These are phyloP conservation scores for Fusarium anguioides DNA, from an alignment of 2,329 filamentous ascomycete genomes.

Conservation along the genomic window DNA sequence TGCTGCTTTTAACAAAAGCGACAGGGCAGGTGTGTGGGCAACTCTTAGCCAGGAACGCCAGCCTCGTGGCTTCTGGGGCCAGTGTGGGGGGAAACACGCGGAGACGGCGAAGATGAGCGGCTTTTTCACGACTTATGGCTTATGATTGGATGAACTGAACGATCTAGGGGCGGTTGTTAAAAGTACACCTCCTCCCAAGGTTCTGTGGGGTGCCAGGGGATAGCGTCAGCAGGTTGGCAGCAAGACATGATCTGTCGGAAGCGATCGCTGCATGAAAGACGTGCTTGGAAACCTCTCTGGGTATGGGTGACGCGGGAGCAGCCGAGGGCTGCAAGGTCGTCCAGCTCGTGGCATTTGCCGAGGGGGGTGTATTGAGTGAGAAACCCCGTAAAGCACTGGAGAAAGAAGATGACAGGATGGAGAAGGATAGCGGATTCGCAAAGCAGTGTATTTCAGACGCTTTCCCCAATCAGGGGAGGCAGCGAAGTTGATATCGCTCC, in stretches of 20 bases:
- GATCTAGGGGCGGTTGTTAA: conserved; percentile 52
- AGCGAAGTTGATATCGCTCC: conserved; percentile 45
- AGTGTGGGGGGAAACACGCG: conserved; percentile 38
- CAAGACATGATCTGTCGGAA: conserved; percentile 40
- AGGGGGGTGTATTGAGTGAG: conserved; percentile 41
- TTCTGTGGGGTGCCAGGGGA: conserved; percentile 43
- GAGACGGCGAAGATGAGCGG: conserved; percentile 42
- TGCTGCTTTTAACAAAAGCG: conserved; percentile 55
- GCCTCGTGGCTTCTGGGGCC: conserved; percentile 42
- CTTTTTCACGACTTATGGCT: conserved; percentile 61
- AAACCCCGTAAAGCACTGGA: conserved; percentile 35
- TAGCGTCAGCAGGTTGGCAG: conserved; percentile 36
- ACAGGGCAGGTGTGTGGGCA: conserved; percentile 43
- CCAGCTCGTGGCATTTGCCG: conserved; percentile 26
- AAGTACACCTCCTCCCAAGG: conserved; percentile 58
- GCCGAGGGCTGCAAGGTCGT: conserved; percentile 39
- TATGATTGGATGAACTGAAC: conserved; percentile 63
- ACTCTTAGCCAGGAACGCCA: conserved; percentile 42
- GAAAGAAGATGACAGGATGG: conserved; percentile 29
- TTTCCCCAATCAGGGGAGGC: conserved; percentile 50
- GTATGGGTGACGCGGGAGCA: conserved; percentile 44
- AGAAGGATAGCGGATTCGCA: conserved; percentile 31
- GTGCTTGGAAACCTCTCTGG: conserved; percentile 28
- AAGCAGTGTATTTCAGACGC: conserved; percentile 44
- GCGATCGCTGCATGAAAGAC: conserved; percentile 38